Evolutionary conservation across 305 asterid genomes (phyloP).

Genomic region (Nicotiana rustica): DNA sequence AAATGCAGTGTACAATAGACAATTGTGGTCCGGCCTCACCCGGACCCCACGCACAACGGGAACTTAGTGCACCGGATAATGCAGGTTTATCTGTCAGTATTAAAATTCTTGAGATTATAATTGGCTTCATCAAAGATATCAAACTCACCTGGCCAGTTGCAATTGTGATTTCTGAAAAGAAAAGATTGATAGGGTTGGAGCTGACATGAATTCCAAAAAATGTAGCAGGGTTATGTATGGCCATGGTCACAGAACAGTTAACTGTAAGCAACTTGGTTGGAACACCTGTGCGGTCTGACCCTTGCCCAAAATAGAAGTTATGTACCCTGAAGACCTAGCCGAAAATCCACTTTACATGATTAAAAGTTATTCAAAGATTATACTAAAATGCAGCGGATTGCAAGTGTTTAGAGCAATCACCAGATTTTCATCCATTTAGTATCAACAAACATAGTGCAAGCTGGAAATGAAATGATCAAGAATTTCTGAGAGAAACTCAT

Average conservation of each 20-base stretch:
- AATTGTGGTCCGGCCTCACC: too few relatives aligned
- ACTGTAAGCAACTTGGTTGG: slow-evolving; percentile 68
- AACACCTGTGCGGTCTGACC: slow-evolving; percentile 80
- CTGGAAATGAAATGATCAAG: neutral
- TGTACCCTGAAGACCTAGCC: slow-evolving; percentile 56
- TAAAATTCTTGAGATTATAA: slow-evolving; percentile 1
- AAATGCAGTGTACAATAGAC: too few relatives aligned
- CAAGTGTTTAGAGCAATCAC: neutral
- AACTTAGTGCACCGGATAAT: neutral
- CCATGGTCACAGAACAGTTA: slow-evolving; percentile 62
- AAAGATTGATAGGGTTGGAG: slow-evolving; percentile 54
- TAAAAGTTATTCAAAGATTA: neutral
- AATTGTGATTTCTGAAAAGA: slow-evolving; percentile 54
- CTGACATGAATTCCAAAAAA: slow-evolving; percentile 69
- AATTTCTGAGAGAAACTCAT: neutral
- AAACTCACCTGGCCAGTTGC: slow-evolving; percentile 70
- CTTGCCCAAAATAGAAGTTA: slow-evolving; percentile 59
- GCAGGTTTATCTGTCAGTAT: neutral
- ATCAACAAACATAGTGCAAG: neutral
- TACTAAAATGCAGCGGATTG: neutral
- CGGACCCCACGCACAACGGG: too few relatives aligned
- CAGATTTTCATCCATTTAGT: neutral
- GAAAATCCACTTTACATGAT: neutral
- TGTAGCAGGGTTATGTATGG: slow-evolving; percentile 68
- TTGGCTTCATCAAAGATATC: neutral